Base-by-base conservation (phyloP, 23 red algal species). In the Pyropia yezoensis region DNA sequence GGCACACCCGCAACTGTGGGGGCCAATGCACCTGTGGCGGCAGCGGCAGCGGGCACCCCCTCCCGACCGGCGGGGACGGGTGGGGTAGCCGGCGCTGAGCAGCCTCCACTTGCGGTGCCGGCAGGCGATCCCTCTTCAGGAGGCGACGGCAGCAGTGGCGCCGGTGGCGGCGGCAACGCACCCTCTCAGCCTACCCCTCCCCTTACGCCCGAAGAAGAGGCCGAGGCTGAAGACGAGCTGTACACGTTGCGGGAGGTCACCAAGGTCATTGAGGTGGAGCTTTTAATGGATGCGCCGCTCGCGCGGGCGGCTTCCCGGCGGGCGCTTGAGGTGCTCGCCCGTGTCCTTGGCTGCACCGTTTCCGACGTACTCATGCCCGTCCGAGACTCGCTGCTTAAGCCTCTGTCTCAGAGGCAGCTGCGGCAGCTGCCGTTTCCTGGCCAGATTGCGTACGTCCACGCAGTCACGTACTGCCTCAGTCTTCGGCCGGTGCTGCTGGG, bases 371-470 rank as follows among this genome's bases (percentile, higher is more conserved):
- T 95, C 3, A 53, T 56, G 16, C 74, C 63, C 14, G 33, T 59
- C 45, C 71, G 77, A 39, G 74, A 74, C 18, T 79, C 80, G 34
- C 54, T 88, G 24, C 70, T 96, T 33, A 65, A 76, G 13, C 71
- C 78, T 22, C 66, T 96, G 14, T 53, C 64, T 11, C 39, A 75
- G 45, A 71, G 83, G 34, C 73, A 73, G n/a, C 29, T 89, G 21
- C 92, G 92, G 17, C 78, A 76, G 26, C 73, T 84, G 65, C 57
- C 77, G 6, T 89, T 84, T 50, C 49, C 77, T 27, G 52, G 51
- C 60, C 92, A 96, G 68, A 50, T 96, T 18, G 92, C 77, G 18
- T 85, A 88, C 58, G 16, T 95, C 8, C 75, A 87, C 51, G 73
- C 72, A 1, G 49, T 71, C 4, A 77, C 62, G 18, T 95, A 81